phyloP scores from a whole-genome alignment of 129 eudicot genomes.

The Helianthus annuus region HanXRQr2.0-SUNRISE NC_035441.2:127550083-127550582 shows the following conservation, averaged over 20 bases:
- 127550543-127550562: slow-evolving; percentile 18
- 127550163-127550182: not conserved
- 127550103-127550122: not conserved
- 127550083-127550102: not conserved
- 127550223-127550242: slow-evolving; percentile 13
- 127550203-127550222: not conserved
- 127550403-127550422: not conserved
- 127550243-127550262: not conserved
- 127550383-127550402: not conserved
- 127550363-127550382: slow-evolving; percentile 15
- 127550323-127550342: slow-evolving; percentile 92
- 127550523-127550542: slow-evolving; percentile 7
- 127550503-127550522: slow-evolving; percentile 47
- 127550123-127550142: not conserved
- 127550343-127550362: slow-evolving; percentile 68
- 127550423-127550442: slow-evolving; percentile 25
- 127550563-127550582: slow-evolving; percentile 4
- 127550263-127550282: slow-evolving; percentile 81
- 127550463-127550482: slow-evolving; percentile 93
- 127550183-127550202: slow-evolving; percentile 7
- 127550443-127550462: slow-evolving; percentile 76
- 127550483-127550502: slow-evolving; percentile 90
- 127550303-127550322: slow-evolving; percentile 80
- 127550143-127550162: slow-evolving; percentile 7
- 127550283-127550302: slow-evolving; percentile 73